Base-by-base conservation (phyloP, 139 green algal genomes). In the Chlamydomonas incerta region DNA sequence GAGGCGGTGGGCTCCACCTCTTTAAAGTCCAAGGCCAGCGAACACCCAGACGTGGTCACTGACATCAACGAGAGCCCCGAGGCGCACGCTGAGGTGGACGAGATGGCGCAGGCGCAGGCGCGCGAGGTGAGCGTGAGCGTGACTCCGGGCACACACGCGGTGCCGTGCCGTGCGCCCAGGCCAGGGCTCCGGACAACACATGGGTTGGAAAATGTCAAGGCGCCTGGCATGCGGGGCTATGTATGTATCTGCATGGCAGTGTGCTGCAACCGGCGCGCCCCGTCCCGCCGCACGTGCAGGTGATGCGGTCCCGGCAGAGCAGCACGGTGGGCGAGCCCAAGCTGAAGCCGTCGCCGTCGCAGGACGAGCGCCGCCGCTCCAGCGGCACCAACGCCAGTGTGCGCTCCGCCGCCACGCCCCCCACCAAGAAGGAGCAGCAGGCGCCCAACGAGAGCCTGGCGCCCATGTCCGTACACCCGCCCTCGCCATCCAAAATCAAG, bases 401-500 rank as follows among this genome's bases (percentile, higher is more conserved):
- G 26, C 14, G 14, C 11, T 72, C 75, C 10, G 75, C 24, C 35
- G 29, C 37, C 6, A 31, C 60, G n/a, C 11, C 67, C 33, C 33
- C 33, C 18, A 17, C n/a, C 6, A 46, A 72, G 63, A 57, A 33
- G 8, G 58, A 29, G 20, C 63, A 29, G 28, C 75, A 46, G 29
- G 46, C 13, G 23, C 77, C 77, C 9, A 31, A 28, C 11, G 41
- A 74, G 63, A 31, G 29, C 18, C 26, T 83, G 3, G 60, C 60
- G 23, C 33, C 72, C 3, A 83, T 83, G 60, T 17, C 37, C 46
- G 65, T 81, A 46, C 70, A 85, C 34, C 86, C 77, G 46, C 86
- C 86, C 23, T 86, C 86, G 55, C 86, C 86, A 31, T 76, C 50
- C 62, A 90, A 90, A 80, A 77, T 80, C n/a, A 90, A 90, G 86